Conservation (phyloP, 2,329 filamentous ascomycete genomes). For the Sporothrix humicola region DNA sequence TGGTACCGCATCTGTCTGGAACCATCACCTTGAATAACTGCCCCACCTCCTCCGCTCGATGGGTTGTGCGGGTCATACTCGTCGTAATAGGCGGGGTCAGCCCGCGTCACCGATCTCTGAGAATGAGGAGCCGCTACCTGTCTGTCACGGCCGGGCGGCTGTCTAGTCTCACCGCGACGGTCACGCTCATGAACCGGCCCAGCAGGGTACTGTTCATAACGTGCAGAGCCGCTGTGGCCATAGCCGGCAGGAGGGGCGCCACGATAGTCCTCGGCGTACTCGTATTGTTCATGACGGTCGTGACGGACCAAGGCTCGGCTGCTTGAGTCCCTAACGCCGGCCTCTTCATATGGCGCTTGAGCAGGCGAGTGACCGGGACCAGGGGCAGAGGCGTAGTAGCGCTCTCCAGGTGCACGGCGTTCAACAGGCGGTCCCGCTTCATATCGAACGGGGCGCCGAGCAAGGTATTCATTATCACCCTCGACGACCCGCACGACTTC, state of each 20-base stretch:
- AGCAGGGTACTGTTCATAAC: background rate
- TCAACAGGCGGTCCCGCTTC: constrained; percentile 30
- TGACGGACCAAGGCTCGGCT: background rate
- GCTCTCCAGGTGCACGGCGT: background rate
- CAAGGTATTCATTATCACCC: constrained; percentile 54
- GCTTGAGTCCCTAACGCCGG: background rate
- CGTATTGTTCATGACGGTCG: background rate
- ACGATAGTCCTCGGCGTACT: background rate
- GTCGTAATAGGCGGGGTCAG: constrained; percentile 44
- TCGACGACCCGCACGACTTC: constrained; percentile 56
- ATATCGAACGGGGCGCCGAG: constrained; percentile 48
- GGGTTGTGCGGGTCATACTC: constrained; percentile 52
- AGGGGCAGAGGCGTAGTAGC: constrained; percentile 27
- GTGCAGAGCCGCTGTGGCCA: background rate
- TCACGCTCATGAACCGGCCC: background rate
- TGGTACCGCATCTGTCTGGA: constrained; percentile 34
- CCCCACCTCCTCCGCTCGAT: background rate
- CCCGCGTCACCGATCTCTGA: background rate
- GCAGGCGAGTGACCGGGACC: background rate
- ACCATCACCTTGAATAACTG: constrained; percentile 2
- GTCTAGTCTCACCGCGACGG: background rate
- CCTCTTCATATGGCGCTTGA: background rate
- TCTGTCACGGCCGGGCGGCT: background rate
- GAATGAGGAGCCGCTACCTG: background rate
- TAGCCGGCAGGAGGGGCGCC: background rate